Evolutionary conservation across 2,329 filamentous ascomycete species (phyloP), one percentile per base, ranked within the genome.

Genomic region (Orbilia brochopaga): DNA sequence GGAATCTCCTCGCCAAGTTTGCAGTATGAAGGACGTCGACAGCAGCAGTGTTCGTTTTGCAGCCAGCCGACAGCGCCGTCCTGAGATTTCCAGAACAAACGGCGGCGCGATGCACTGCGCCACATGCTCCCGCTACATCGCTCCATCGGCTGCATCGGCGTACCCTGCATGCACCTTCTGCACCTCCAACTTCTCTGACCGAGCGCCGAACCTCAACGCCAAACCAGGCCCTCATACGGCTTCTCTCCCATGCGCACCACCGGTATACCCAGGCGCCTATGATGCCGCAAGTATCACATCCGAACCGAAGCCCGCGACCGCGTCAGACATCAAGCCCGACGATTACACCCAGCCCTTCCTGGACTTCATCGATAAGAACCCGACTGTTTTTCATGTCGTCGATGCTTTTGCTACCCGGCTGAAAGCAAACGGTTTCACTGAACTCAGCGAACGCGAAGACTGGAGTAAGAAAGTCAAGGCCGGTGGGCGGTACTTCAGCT

Each of bases 301-400:
- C 24, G 44, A 53, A 19, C 59, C 15, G 44, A 65, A 54, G 32
- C 55, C 6, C 27, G 52, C 56, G 21, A 73, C 69, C 4, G 69
- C 69, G 7, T 67, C 69, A 23, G 72, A 74, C 21, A 61, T 74
- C 32, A 62, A 50, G 59, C 85, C 87, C 2, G 87, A 87, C 77
- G 83, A 83, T 69, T 96, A 92, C 79, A 90, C 90, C 7, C 84
- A 91, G 80, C 91, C 92, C 0, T 97, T 96, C 79, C 88, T 89
- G 78, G 85, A 91, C 58, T 97, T 97, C 78, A 85, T 97, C 82
- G 90, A 87, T 50, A 85, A 90, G 73, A 96, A 97, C 78, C 94
- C 94, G 0, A 97, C 94, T 7, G 86, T 97, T 52, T 99, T 96
- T 79, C 94, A 99, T 78, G 87, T 91, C 0, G 92, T 97, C 27